Evolutionary conservation across 2,329 filamentous ascomycete genomes (phyloP).

Genomic region (Fusarium globosum): DNA sequence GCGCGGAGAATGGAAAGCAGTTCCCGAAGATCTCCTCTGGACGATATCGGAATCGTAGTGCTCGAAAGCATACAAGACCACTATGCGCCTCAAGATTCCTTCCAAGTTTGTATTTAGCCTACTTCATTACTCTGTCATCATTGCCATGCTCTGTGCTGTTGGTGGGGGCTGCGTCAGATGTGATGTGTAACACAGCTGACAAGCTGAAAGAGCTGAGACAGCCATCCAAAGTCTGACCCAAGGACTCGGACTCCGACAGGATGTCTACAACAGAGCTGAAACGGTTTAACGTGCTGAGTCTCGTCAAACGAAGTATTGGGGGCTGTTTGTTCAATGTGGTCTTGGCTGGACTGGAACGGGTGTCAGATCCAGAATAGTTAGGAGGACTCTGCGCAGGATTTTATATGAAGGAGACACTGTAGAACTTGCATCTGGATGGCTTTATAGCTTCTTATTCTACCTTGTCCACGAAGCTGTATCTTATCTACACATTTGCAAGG

Average conservation of each 20-base stretch:
- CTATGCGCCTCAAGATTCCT: fast-evolving
- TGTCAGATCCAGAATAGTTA: background rate
- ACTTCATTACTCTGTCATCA: fast-evolving
- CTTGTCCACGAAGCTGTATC: fast-evolving
- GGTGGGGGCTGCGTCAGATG: background rate
- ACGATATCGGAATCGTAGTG: background rate
- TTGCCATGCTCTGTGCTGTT: background rate
- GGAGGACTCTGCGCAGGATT: background rate
- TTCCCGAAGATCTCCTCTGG: background rate
- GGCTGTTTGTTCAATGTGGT: background rate
- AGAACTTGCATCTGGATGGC: fast-evolving
- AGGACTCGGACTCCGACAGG: background rate
- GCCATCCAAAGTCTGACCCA: background rate
- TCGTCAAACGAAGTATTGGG: background rate
- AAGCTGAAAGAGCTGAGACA: background rate
- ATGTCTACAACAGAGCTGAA: background rate
- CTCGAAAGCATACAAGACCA: fast-evolving
- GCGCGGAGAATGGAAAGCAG: background rate
- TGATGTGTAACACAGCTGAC: background rate
- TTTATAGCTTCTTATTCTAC: fast-evolving
- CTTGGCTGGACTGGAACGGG: background rate
- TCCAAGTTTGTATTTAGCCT: fast-evolving
- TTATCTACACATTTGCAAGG: background rate
- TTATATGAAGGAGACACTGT: background rate
- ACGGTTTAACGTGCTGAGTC: background rate